phyloP scores from a whole-genome alignment of 2,329 filamentous ascomycete species.

The Sporothrix schenckii region DNA sequence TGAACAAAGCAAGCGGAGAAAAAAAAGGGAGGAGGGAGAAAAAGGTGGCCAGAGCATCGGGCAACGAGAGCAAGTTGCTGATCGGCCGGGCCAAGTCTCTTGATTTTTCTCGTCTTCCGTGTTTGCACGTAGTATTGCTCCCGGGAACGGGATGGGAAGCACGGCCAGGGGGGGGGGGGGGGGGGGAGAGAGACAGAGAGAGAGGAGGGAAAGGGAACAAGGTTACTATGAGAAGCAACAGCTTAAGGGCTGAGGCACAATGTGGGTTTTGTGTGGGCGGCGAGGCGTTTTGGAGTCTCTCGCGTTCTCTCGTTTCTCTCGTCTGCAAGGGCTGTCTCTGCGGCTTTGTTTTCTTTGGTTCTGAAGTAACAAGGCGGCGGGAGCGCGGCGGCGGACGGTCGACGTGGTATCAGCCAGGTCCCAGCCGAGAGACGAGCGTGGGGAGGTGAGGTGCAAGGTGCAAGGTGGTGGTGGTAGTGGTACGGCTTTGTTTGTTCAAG shows the following conservation, averaged over 20 bases:
- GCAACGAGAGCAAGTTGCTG: slow-evolving; percentile 10
- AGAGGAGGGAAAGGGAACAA: not conserved
- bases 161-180: slow-evolving; percentile 5
- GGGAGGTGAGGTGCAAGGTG: not conserved
- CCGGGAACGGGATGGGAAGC: slow-evolving; percentile 13
- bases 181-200: not conserved
- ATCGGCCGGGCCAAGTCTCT: slow-evolving; percentile 16
- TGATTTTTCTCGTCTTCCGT: slow-evolving; percentile 4
- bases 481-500: not conserved
- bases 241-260: not conserved
- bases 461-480: slow-evolving; percentile 6
- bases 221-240: not conserved
- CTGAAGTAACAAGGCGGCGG: slow-evolving; percentile 18
- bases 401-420: slow-evolving; percentile 14
- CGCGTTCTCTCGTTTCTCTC: not conserved
- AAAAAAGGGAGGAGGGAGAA: not conserved
- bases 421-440: slow-evolving; percentile 9
- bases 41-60: not conserved
- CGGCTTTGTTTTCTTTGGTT: slow-evolving; percentile 1
- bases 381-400: not conserved
- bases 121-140: slow-evolving; percentile 18
- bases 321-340: not conserved
- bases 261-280: not conserved
- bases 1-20: not conserved
- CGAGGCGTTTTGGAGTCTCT: not conserved